Conservation (phyloP, 139 green algal species). For the Chlorella sp. region DNA sequence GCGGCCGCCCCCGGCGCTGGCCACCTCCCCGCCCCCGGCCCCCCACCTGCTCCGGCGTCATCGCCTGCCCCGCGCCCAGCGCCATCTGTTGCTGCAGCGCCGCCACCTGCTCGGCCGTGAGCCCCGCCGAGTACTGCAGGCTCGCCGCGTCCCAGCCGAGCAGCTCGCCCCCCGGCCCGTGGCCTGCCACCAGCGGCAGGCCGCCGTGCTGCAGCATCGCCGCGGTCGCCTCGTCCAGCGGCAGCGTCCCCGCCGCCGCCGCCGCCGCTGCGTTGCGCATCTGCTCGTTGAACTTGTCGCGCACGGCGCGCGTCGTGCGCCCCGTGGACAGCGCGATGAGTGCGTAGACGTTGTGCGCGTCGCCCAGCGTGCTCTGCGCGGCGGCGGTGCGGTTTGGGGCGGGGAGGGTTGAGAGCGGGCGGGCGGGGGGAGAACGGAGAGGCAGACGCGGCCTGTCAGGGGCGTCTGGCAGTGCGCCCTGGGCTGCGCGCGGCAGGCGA, state of each 20-base stretch:
- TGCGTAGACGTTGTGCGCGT: no score
- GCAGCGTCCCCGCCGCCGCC: not conserved
- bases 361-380: no score
- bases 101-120: constrained; percentile 14
- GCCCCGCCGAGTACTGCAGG: not conserved
- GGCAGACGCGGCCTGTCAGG: not conserved
- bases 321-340: no score
- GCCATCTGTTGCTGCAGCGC: constrained; percentile 6
- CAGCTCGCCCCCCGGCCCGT: not conserved
- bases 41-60: constrained; percentile 13
- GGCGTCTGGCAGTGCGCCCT: not conserved
- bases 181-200: not conserved
- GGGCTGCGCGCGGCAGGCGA: not conserved
- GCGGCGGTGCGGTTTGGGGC: no score
- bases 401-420: no score
- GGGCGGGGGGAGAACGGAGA: no score
- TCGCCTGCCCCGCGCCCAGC: not conserved
- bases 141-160: not conserved
- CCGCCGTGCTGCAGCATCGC: not conserved
- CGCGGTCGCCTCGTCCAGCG: not conserved
- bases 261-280: not conserved
- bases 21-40: no score
- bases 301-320: no score
- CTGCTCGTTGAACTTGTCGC: not conserved
- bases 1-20: no score